Base-by-base conservation (phyloP, 495 filamentous ascomycete species). In the Collariella sp. region DNA sequence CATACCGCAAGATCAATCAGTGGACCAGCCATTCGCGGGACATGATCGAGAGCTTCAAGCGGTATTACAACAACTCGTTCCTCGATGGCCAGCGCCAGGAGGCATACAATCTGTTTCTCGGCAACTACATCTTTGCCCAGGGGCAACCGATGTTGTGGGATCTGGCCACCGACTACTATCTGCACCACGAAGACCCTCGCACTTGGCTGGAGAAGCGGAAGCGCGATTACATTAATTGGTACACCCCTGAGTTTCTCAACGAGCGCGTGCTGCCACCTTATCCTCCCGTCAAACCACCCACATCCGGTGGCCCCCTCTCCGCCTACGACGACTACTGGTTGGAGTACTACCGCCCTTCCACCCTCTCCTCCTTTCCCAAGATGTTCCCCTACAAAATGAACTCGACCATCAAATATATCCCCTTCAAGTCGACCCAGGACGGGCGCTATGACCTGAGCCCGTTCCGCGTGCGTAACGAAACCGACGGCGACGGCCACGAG, bases 31-130 rank as follows among this genome's bases (percentile, higher is more conserved):
- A 94, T 62, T 96, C 93, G 7, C 79, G 93, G 40, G 93, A 98
- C 67, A 98, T 98, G 93, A 88, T 98, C 10, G 93, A 98, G 69
- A 95, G 88, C 67, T 96, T 98, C 76, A 98, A 97, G 67, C 83
- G 93, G 29, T 98, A 97, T 71, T 98, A 98, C 71, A 95, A 97
- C 68, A 98, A 98, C 67, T 96, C 91, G 0, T 98, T 98, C 70
- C 77, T 97, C 9, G 93, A 98, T 67, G 87, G 87, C 18, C 93
- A 97, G 64, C 82, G 93, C 39, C 93, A 98, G 71, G 93, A 98
- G 65, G 93, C 94, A 0, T 97, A 97, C 67, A 98, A 98, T 55
- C 81, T 98, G 19, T 98, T 98, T 61, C 82, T 98, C 13, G 93
- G 93, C 7, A 96, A 97, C 63, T 98, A 97, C 69, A 93, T 88